phyloP scores from a whole-genome alignment of 129 eudicot genomes.

The Pulicaria dysenterica region DNA sequence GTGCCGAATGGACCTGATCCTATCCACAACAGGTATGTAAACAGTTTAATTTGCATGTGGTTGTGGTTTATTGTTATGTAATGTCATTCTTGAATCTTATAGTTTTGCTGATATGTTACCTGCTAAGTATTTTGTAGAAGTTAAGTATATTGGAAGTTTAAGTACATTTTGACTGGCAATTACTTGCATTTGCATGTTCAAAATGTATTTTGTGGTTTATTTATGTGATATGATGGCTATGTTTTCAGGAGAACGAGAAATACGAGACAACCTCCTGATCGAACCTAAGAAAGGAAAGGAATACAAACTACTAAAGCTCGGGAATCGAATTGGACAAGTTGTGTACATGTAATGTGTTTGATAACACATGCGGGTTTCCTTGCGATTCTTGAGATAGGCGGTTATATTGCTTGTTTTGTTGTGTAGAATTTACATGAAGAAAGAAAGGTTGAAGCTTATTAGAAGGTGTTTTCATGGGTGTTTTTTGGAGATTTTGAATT shows the following conservation, averaged over 20 bases:
- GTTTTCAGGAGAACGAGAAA: conserved; percentile 64
- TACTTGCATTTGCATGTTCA: conserved; percentile 19
- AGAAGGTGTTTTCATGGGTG: conserved; percentile 37
- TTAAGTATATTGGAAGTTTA: background rate
- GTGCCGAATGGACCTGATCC: conserved; percentile 96
- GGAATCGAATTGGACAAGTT: conserved; percentile 24
- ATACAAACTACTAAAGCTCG: conserved; percentile 10
- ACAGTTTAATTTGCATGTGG: conserved; percentile 1
- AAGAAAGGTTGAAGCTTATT: conserved; percentile 35
- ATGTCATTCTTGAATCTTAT: conserved; percentile 12
- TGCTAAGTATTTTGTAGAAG: background rate
- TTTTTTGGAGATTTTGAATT: conserved; percentile 35
- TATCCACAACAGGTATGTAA: conserved; percentile 84
- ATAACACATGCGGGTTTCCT: conserved; percentile 19
- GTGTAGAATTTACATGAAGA: conserved; percentile 32
- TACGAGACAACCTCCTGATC: conserved; percentile 50
- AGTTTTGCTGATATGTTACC: no score
- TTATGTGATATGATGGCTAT: background rate
- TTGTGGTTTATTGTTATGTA: background rate
- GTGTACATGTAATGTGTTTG: conserved; percentile 30
- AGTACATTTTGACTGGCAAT: no score
- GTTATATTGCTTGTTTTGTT: conserved; percentile 37
- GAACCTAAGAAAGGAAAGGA: conserved; percentile 38
- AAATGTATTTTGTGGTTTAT: background rate
- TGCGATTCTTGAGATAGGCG: conserved; percentile 16